Conservation (phyloP, 257 asterid genomes). For the Solanum gandarillasii region DNA sequence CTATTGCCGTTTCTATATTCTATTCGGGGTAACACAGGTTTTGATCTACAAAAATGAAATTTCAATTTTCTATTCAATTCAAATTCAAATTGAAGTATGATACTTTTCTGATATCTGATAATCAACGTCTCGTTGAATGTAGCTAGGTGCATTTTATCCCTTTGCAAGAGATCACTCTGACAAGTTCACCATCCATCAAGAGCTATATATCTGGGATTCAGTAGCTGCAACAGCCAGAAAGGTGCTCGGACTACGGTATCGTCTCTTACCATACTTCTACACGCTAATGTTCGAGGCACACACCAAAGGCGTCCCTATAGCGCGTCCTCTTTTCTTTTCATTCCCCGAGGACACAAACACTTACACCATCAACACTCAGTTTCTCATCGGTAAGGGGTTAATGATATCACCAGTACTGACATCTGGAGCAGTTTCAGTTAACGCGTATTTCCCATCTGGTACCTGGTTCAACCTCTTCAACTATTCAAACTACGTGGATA, state of each 20-base stretch:
- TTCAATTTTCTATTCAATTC: background rate
- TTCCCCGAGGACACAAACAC: slow-evolving; percentile 40
- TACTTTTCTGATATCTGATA: background rate
- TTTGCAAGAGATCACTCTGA: slow-evolving; percentile 51
- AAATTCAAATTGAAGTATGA: background rate
- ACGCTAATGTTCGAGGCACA: slow-evolving; percentile 52
- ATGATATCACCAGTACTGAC: slow-evolving; percentile 47
- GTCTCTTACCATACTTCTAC: slow-evolving; percentile 50
- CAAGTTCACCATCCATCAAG: slow-evolving; percentile 24
- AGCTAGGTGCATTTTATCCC: slow-evolving; percentile 67
- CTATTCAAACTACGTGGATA: slow-evolving; percentile 22
- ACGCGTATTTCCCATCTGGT: slow-evolving; percentile 52
- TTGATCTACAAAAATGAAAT: background rate
- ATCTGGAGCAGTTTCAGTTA: slow-evolving; percentile 24
- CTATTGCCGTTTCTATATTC: background rate
- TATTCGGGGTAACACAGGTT: background rate
- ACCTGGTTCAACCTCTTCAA: slow-evolving; percentile 58
- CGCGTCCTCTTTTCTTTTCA: slow-evolving; percentile 58
- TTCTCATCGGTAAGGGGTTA: slow-evolving; percentile 43
- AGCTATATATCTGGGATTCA: slow-evolving; percentile 52
- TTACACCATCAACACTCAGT: slow-evolving; percentile 36
- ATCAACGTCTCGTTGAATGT: background rate
- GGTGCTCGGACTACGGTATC: slow-evolving; percentile 48
- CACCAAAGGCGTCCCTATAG: slow-evolving; percentile 42
- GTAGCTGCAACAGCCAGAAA: slow-evolving; percentile 50